These are phyloP conservation scores for Cylindrotheca closterium DNA, from an alignment of 108 stramenopile genomes.

Conservation along the genomic window DNA sequence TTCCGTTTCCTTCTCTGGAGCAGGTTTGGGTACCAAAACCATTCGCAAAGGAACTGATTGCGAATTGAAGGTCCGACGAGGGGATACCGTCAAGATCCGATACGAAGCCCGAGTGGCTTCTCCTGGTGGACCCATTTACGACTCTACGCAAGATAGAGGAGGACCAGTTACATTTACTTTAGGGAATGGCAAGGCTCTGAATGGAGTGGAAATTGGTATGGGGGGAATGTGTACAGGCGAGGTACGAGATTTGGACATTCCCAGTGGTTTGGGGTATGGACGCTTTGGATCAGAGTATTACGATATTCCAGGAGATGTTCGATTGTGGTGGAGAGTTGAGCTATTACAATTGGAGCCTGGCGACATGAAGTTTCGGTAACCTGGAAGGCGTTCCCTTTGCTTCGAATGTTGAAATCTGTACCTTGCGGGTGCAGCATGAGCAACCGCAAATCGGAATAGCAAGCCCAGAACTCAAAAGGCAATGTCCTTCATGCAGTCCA, in stretches of 20 bases:
- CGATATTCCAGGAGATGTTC: slow-evolving; percentile 34
- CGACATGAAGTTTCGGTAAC: slow-evolving; percentile 7
- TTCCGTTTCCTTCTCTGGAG: slow-evolving; percentile 1
- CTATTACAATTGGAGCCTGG: slow-evolving; percentile 21
- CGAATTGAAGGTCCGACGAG: slow-evolving; percentile 10
- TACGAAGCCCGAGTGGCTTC: slow-evolving; percentile 35
- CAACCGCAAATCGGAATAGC: too few species aligned
- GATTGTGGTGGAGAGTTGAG: slow-evolving; percentile 38
- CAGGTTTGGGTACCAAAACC: slow-evolving; percentile 16
- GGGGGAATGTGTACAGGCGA: slow-evolving; percentile 34
- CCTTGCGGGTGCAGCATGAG: too few species aligned
- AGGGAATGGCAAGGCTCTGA: slow-evolving; percentile 20
- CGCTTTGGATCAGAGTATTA: slow-evolving; percentile 24
- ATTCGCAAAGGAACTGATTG: slow-evolving; percentile 15
- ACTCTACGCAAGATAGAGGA: slow-evolving; percentile 16
- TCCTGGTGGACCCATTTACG: slow-evolving; percentile 30
- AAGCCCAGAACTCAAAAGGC: neutral
- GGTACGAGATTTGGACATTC: slow-evolving; percentile 28
- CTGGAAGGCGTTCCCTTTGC: too few species aligned
- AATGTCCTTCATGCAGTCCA: slow-evolving; percentile 4
- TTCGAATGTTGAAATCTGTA: too few species aligned
- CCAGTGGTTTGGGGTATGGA: slow-evolving; percentile 20
- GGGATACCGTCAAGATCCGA: slow-evolving; percentile 22
- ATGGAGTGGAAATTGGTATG: slow-evolving; percentile 25
- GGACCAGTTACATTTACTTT: slow-evolving; percentile 25